A percentile compares a stretch with the other conserved stretches of the same genome.
Conservation (phyloP, 257 asterid genomes). For the Dorcoceras hygrometricum region DNA sequence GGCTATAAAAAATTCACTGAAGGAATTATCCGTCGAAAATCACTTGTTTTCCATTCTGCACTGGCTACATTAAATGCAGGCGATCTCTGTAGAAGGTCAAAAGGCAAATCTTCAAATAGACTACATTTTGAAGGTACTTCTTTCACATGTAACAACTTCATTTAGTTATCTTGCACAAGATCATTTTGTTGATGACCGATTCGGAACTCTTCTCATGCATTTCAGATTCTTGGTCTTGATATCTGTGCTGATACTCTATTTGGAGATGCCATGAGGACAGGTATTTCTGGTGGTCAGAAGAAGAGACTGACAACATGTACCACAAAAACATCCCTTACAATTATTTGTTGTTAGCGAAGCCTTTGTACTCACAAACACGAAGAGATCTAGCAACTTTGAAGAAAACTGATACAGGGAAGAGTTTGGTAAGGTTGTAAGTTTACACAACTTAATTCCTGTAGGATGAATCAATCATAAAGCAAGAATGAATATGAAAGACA, state of each 20-base stretch:
- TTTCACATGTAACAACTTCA: neutral
- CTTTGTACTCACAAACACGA: neutral
- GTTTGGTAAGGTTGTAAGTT: neutral
- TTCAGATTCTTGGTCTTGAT: constrained; percentile 61
- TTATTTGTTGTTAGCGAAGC: neutral
- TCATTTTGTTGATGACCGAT: constrained; percentile 11
- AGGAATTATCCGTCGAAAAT: too few relatives aligned
- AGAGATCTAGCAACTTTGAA: neutral
- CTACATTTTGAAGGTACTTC: constrained; percentile 47
- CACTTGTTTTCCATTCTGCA: too few relatives aligned
- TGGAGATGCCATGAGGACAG: constrained; percentile 67
- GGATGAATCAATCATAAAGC: neutral
- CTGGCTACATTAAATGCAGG: constrained; percentile 39
- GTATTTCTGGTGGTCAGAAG: constrained; percentile 65
- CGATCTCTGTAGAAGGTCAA: constrained; percentile 49
- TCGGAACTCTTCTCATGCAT: neutral
- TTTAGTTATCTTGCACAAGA: neutral
- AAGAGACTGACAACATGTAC: constrained; percentile 58
- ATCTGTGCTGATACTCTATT: constrained; percentile 46
- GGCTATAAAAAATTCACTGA: too few relatives aligned
- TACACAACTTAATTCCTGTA: neutral
- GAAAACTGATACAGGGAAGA: neutral
- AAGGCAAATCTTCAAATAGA: constrained; percentile 48
- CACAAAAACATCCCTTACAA: neutral
- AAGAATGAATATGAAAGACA: neutral